Base-by-base conservation (phyloP, 345 rosid species). In the Aquilaria malaccensis region DNA sequence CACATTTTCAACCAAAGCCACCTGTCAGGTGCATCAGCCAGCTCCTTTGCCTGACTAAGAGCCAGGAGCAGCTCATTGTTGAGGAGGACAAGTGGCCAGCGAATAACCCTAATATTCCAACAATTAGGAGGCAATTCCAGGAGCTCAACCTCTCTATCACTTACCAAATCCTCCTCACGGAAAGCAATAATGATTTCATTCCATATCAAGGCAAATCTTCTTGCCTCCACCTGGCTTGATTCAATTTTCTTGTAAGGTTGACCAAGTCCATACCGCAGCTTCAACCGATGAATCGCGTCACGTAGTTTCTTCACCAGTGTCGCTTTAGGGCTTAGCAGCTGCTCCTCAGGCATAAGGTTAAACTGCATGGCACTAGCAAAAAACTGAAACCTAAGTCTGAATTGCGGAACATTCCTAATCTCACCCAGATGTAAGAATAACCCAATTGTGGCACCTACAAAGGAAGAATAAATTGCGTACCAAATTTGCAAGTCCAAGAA, bases 311-410 rank as follows among this genome's bases (percentile, higher is more conserved):
- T 89, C 72, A 86, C 81, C 65, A 89, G 47, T 33, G 91, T 86
- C 58, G 67, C 83, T 63, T 85, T 77, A 37, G 88, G 70, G 61
- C 73, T 63, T 50, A 52, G 59, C 33, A 53, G 64, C 60, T 68
- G 85, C 59, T 86, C 85, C 69, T 81, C 98, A 1, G 98, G 82
- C 87, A 82, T 85, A 57, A 92, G 86, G 76, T 88, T 89, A 73
- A 92, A 92, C 66, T 92, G 98, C 87, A 92, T 49, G 37, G 96
- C 96, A 75, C 91, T 78, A 46, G 98, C 81, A 61, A 92, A 92
- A 74, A 86, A 92, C 83, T 83, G 98, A 79, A 92, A 92, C 70
- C 98, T 71, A 53, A 92, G 95, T 72, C 96, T 80, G 52, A 89
- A 78, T 80, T 92, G 96, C 67, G 70, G 89, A 55, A 89, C 79